A percentile compares a stretch with the other conserved stretches of the same genome.
Conservation (phyloP, 768 basidiomycete genomes). For the Suillus subalutaceus region DNA sequence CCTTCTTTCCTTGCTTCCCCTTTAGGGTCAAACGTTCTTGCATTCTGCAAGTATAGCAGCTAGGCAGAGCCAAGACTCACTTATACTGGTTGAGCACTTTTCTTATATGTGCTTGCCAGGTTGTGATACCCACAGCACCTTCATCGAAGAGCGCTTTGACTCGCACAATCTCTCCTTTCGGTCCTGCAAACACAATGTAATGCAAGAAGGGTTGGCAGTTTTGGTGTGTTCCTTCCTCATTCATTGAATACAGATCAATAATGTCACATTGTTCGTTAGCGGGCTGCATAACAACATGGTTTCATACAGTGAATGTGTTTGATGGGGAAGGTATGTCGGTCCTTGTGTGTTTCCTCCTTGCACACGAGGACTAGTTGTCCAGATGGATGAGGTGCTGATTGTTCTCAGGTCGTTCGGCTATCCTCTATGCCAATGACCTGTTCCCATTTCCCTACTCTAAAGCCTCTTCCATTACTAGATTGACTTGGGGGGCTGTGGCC, state of each 20-base stretch:
- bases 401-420: not conserved
- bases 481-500: not conserved
- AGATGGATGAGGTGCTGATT: not conserved
- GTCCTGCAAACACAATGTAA: not conserved
- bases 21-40: too few relatives aligned
- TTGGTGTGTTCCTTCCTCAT: not conserved
- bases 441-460: not conserved
- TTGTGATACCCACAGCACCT: too few relatives aligned
- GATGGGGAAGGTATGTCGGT: not conserved
- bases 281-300: too few relatives aligned
- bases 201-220: not conserved
- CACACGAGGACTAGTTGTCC: not conserved
- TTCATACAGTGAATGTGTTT: too few relatives aligned
- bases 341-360: not conserved
- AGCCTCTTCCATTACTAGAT: not conserved
- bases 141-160: conserved; percentile 28
- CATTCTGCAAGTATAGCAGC: too few relatives aligned
- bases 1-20: too few relatives aligned
- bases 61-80: too few relatives aligned
- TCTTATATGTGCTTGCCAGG: too few relatives aligned
- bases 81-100: too few relatives aligned
- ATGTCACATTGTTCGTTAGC: not conserved
- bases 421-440: conserved; percentile 1
- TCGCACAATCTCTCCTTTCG: not conserved
- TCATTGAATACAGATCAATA: not conserved